Evolutionary conservation across 2,329 filamentous ascomycete species (phyloP), one percentile per base, ranked within the genome.

Genomic region (Triangularia setosa): DNA sequence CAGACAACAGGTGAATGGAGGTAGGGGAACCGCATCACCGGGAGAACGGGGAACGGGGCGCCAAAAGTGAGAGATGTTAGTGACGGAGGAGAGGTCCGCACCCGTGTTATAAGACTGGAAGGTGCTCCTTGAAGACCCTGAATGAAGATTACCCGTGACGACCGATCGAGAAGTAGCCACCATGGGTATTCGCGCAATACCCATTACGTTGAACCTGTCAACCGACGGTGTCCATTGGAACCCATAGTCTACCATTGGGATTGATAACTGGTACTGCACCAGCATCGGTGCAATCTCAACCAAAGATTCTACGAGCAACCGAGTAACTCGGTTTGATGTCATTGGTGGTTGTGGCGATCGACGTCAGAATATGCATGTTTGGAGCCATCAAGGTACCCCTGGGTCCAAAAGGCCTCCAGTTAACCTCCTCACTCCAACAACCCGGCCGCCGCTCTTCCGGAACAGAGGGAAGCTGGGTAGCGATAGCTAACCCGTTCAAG

Each of bases 281-380:
- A 23, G n/a, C 40, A 48, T 18, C 40, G 40, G 40, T 21, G n/a
- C n/a, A 48, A 21, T 48, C 40, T 21, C 40, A 48, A 48, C n/a
- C n/a, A 48, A 9, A 40, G 14, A 40, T 33, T 4, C 30, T 33
- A 14, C 5, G 30, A 28, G 30, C 54, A 27, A 21, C 54, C 30
- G 25, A 56, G 14, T 56, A 56, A 28, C 23, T 27, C 25, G 18
- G 4, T 33, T 35, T 40, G 30, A 40, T 58, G 18, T 58, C 56
- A 35, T 58, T 58, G 28, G 56, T 35, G 14, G 56, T 14, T 35
- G 56, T 30, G 27, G 28, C 23, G 56, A 28, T 12, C 35, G 57
- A 59, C 35, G 35, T 59, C 53, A 58, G 52, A 23, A 59, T 21
- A 25, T 64, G 63, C 28, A 23, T 23, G 16, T 44, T 56, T 23